Base-by-base conservation (phyloP, 768 basidiomycete species). In the Mycena pura region DNA sequence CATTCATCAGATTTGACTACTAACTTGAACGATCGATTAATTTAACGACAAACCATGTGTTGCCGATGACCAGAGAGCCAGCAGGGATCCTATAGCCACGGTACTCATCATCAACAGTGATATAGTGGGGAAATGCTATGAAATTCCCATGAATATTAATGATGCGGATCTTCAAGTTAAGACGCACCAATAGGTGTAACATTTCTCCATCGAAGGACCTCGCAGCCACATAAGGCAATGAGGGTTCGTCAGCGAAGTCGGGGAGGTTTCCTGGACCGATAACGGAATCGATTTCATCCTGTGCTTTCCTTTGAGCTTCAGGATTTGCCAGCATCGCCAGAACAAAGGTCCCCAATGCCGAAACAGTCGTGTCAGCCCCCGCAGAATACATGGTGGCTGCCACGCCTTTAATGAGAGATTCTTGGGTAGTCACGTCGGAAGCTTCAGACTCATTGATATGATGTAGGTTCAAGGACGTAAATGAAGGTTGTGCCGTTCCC, bases 241-340 rank as follows among this genome's bases (percentile, higher is more conserved):
- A 36, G 5, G 54, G 58, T 5, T 70, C 59, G 54, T 79, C 79
- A 19, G 60, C 68, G 34, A 76, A 64, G 9, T 62, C 68, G 2
- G 80, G 79, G 32, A 82, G 68, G 3, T 77, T 69, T 13, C 66
- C 70, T 2, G 51, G 49, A 1, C 74, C 74, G 24, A 77, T 59
- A 5, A 77, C 73, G 8, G 63, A 31, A 46, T 80, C 80, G 13
- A 82, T 64, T 57, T 80, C 79, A 0, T 64, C 72, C 60, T 78
- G 78, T 13, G 74, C 76, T 15, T 68, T 69, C 31, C 64, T 62
- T 53, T 77, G 77, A 15, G 76, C 66, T 3, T 75, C 73, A 2
- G 77, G 78, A 51, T 76, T 64, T 17, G 73, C 63, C 7, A 71
- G 64, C 76, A 80, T 77, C 13, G 74, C 74, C 8, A 77, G 66